These are phyloP conservation scores for Rhodotorula sp. DNA, from an alignment of 1,284 basidiomycete genomes.

Conservation along the genomic window DNA sequence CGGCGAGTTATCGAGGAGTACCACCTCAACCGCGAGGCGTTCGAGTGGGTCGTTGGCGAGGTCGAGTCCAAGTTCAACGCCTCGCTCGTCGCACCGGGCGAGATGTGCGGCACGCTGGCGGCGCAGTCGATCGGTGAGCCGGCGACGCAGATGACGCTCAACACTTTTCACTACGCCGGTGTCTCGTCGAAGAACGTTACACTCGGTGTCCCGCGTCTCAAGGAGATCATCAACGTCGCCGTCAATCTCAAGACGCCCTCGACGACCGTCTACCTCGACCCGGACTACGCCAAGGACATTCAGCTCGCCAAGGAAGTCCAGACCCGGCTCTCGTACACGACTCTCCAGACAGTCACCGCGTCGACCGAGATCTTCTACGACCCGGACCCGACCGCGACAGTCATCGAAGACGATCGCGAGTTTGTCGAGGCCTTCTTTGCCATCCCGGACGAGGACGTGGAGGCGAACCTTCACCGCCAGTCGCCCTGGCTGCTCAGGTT, in stretches of 20 bases:
- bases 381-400: conserved; percentile 84
- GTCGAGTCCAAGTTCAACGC: conserved; percentile 92
- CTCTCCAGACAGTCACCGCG: conserved; percentile 88
- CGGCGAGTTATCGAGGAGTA: conserved; percentile 80
- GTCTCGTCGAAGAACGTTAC: conserved; percentile 97
- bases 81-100: conserved; percentile 86
- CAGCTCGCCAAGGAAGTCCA: conserved; percentile 79
- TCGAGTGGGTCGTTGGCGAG: conserved; percentile 97
- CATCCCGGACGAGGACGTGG: conserved; percentile 95
- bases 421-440: conserved; percentile 99
- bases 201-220: conserved; percentile 93
- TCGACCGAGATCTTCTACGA: conserved; percentile 99
- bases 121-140: conserved; percentile 99
- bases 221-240: conserved; percentile 99
- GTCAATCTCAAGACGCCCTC: conserved; percentile 98
- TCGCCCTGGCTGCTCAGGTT: conserved; percentile 97
- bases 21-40: conserved; percentile 85
- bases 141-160: conserved; percentile 95
- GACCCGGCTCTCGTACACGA: conserved; percentile 91
- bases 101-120: conserved; percentile 98
- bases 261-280: conserved; percentile 81
- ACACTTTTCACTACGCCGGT: conserved; percentile 99
- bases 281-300: conserved; percentile 64
- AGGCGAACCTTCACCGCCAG: conserved; percentile 82
- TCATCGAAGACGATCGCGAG: conserved; percentile 92